Base-by-base conservation (phyloP, 768 basidiomycete species). In the Pulveroboletus sp. region DNA sequence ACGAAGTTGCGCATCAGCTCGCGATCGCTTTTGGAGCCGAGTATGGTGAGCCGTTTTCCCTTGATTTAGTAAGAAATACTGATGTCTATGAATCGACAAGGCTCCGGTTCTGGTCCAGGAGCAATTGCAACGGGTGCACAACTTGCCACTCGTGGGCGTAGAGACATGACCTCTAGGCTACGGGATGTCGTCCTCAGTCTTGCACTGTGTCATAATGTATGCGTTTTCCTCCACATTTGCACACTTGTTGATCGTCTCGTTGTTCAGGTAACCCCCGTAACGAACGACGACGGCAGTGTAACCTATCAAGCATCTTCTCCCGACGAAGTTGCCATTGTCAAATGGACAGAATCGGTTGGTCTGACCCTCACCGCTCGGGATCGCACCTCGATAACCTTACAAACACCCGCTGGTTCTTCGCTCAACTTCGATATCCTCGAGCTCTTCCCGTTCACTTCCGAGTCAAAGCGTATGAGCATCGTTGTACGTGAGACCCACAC, bases 231-330 rank as follows among this genome's bases (percentile, higher is more conserved):
- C 20, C 4, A 13, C 55, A 2, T 31, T 19, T 11, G n/a, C 17
- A 10, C 0, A 10, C 31, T 17, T n/a, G 34, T 43, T 40, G 24
- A 51, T 26, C 9, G 6, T 36, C 31, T 39, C 24, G 4, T n/a
- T 27, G 16, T 55, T 87, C 55, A 96, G 94, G 93, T 98, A 31
- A 99, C 95, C 0, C 96, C 96, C 2, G 91, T 95, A 4, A 81
- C 77, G 14, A 95, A 96, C 63, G 94, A 97, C 59, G 95, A 99
- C 59, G 93, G 92, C 8, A 83, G 84, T 2, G 81, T 96, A 32
- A 97, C 95, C 1, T 99, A 98, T 64, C 95, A 99, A 75, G 96
- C 96, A 1, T 95, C 94, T 0, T 99, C 96, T 2, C 96, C 96
- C 0, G 96, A 99, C 62, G 96, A 99, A 72, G 96, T 98, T 37